Base-by-base conservation (phyloP, 1,284 basidiomycete species). In the Apiotrichum mycotoxinovorans region DNA sequence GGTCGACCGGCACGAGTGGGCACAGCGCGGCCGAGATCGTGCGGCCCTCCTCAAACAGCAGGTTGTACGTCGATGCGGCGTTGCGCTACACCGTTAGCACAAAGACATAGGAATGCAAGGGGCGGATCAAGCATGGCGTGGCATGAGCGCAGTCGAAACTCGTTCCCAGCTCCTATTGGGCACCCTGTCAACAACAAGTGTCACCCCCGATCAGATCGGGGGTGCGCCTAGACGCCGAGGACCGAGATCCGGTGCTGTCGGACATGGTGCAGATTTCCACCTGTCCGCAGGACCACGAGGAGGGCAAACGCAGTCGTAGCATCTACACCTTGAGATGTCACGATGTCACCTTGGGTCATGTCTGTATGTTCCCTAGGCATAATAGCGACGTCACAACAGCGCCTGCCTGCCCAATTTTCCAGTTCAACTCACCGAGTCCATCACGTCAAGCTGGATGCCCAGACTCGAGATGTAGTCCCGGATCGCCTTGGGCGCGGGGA, bases 31-130 rank as follows among this genome's bases (percentile, higher is more conserved):
- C 93, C 26, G 91, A 89, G 15, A 98, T 90, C 20, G 87, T 86
- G 53, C 94, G 80, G 1, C 92, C 94, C 77, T 98, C 94, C 76
- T 98, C 95, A 0, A 87, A 79, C 40, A 98, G 82, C 34, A 98
- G 78, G 75, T 98, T 98, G 76, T 91, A 98, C 0, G 94, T 96
- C 34, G 91, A 88, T 68, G 91, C 92, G 14, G 94, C 94, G 71
- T 95, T 95, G 65, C 89, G 80, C 89, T 92, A 63, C 1, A 5
- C 12, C 7, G 30, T 30, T 30, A 30, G 30, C 5, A 7, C 7
- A 30, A 12, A 30, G 30, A 30, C 5, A 30, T 7, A 30, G 12
- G 12, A 30, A n/a, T n/a, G n/a, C n/a, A n/a, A n/a, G n/a, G n/a
- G n/a, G n/a, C n/a, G n/a, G n/a, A n/a, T n/a, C n/a, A n/a, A n/a